Conservation (phyloP, 106 monocot species). For the Hemerocallis citrina region DNA sequence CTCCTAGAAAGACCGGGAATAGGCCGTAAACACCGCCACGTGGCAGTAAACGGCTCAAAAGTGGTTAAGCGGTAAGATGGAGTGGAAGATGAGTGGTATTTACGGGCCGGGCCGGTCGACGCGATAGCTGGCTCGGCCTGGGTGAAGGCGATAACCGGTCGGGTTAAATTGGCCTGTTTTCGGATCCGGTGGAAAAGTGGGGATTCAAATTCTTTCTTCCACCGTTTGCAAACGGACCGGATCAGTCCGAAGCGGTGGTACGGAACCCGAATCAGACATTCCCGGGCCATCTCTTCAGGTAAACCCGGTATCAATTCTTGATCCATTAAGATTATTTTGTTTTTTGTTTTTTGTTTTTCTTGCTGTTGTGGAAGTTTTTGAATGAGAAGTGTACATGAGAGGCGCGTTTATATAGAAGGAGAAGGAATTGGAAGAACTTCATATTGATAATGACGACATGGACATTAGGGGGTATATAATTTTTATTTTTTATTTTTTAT, state of each 20-base stretch:
- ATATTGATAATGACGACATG: no score
- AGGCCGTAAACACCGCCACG: conserved; percentile 19
- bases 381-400: no score
- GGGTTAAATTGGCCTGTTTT: neutral
- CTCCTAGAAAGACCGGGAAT: conserved; percentile 15
- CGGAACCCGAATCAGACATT: conserved; percentile 42
- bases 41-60: conserved; percentile 18
- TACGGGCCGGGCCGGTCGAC: conserved; percentile 4
- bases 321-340: no score
- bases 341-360: no score
- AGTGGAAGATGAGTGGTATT: conserved; percentile 1
- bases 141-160: conserved; percentile 17
- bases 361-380: no score
- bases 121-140: conserved; percentile 15
- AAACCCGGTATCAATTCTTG: conserved; percentile 41
- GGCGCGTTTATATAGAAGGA: no score
- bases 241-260: conserved; percentile 15
- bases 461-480: no score
- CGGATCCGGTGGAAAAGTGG: conserved; percentile 35
- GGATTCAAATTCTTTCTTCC: conserved; percentile 27
- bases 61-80: conserved; percentile 18
- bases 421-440: no score
- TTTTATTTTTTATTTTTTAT: no score
- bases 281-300: conserved; percentile 49
- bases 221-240: conserved; percentile 33